Evolutionary conservation across 371 early-diverging fungal species (phyloP), one percentile per base, ranked within the genome.

Genomic region (Mortierella sp.): DNA sequence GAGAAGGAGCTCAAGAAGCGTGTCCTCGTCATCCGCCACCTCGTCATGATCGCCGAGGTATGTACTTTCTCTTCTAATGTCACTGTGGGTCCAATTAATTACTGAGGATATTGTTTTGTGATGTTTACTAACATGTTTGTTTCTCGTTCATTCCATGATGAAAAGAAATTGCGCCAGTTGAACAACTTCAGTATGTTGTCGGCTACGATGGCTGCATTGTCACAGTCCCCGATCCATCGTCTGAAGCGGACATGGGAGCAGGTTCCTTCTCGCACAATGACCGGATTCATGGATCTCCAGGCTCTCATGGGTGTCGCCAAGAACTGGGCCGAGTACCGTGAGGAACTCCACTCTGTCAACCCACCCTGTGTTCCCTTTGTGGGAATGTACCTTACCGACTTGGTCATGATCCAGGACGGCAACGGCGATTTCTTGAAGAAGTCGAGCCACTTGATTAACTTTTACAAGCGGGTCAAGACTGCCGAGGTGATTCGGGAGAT

Each of bases 351-450:
- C 82, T 92, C 93, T 10, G 93, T 94, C 81, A 95, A 95, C 75
- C 98, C 98, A 60, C 98, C 99, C 0, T 97, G 97, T 80, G 94
- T 98, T 21, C 99, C 99, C 0, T 98, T 97, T 85, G 82, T 98
- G 70, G 98, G 96, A 63, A 93, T 95, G 65, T 96, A 96, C 85
- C 89, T 98, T 41, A 96, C 96, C 71, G 99, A 99, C 83, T 87
- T 99, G 82, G 97, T 97, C 41, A 98, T 98, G 84, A 95, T 98
- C 54, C 97, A 97, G 81, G 97, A 97, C 71, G 98, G 98, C 21
- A 98, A 97, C 88, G 91, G 95, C 18, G 95, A 97, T 82, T 90
- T 91, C 77, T 83, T 97, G 72, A 87, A 89, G 75, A 89, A 92
- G 79, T 90, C 90, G 73, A 74, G 70, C 35, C 80, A 83, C 56